A percentile compares a stretch with the other conserved stretches of the same genome.
Conservation (phyloP, 108 stramenopile genomes). For the Stephanodiscus triporus region DNA sequence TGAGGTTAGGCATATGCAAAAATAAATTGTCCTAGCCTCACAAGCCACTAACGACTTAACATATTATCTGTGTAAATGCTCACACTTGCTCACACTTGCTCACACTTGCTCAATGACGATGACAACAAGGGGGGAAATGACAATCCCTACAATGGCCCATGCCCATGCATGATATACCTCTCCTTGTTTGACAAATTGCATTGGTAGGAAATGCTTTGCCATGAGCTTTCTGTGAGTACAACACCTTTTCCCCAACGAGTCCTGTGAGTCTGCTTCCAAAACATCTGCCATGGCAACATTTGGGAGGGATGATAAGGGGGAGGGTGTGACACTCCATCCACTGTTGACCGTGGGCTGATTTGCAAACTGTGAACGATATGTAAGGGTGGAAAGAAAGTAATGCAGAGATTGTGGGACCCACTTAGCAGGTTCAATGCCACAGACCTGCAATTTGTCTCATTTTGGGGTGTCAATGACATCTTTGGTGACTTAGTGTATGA, state of each 20-base stretch:
- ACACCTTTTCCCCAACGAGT: constrained; percentile 51
- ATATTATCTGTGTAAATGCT: too few species aligned
- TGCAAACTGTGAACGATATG: constrained; percentile 53
- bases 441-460: constrained; percentile 68
- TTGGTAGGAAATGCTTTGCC: constrained; percentile 34
- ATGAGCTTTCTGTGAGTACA: constrained; percentile 43
- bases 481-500: neutral
- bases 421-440: constrained; percentile 68
- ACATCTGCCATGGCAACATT: constrained; percentile 35
- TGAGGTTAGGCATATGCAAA: too few species aligned
- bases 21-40: too few species aligned
- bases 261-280: constrained; percentile 50
- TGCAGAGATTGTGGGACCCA: constrained; percentile 73
- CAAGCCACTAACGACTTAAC: too few species aligned
- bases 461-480: constrained; percentile 12
- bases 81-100: too few species aligned
- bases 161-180: constrained; percentile 68
- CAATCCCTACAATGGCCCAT: constrained; percentile 69
- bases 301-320: neutral
- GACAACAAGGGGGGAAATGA: constrained; percentile 14
- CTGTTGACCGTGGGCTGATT: constrained; percentile 71
- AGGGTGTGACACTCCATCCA: constrained; percentile 49
- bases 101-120: too few species aligned
- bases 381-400: constrained; percentile 63
- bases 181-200: constrained; percentile 68